Evolutionary conservation across 768 basidiomycete species (phyloP).

Genomic region (Dioszegia crocea): DNA sequence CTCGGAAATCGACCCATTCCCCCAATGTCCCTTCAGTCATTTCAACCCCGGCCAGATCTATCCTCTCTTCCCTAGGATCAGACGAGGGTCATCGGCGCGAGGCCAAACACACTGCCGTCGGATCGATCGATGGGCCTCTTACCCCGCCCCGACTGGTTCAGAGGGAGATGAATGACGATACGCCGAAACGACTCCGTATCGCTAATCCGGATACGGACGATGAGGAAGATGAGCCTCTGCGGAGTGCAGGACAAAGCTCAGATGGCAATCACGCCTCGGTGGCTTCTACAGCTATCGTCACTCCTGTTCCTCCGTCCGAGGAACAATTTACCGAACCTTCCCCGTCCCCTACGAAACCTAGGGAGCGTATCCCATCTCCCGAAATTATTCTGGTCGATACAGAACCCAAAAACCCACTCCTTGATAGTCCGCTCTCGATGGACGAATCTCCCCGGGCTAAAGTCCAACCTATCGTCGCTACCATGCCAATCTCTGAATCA

Average conservation of each 20-base stretch:
- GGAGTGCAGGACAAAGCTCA: background rate
- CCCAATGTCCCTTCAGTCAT: too few species aligned
- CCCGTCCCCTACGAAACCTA: background rate
- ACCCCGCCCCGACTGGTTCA: background rate
- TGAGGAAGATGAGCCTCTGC: background rate
- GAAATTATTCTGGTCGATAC: too few species aligned
- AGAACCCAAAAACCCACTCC: background rate
- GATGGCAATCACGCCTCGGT: constrained; percentile 3
- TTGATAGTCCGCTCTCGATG: background rate
- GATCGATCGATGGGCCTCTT: background rate
- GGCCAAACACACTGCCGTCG: background rate
- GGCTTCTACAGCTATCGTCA: background rate
- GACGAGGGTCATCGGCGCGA: background rate
- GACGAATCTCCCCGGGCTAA: background rate
- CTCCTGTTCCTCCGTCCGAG: constrained; percentile 2
- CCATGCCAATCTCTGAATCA: background rate
- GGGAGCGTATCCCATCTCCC: background rate
- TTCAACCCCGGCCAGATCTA: too few species aligned
- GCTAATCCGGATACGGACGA: constrained; percentile 4
- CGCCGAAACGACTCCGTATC: constrained; percentile 6
- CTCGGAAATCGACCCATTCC: background rate
- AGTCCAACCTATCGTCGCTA: background rate
- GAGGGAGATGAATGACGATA: background rate
- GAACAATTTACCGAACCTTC: background rate
- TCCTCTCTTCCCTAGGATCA: too few species aligned